phyloP scores from a whole-genome alignment of 1,284 basidiomycete species.

The Cutaneotrichosporon spelunceum region DNA sequence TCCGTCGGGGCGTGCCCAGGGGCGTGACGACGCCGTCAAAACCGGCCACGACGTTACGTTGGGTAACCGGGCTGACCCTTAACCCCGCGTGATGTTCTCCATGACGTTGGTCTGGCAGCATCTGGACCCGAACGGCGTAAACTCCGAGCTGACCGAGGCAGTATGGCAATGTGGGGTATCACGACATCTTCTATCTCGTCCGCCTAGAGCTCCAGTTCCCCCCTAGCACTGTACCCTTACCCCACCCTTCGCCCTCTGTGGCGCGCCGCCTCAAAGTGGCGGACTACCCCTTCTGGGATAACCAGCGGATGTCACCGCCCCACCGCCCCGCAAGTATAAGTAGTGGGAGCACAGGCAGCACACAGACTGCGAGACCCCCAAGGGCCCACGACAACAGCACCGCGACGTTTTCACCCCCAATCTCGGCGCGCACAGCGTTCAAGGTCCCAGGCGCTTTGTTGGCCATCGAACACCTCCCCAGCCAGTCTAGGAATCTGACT shows the following conservation, averaged over 20 bases:
- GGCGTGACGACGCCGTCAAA: not conserved
- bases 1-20: too few species aligned
- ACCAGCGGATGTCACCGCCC: not conserved
- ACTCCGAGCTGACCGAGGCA: slow-evolving; percentile 10
- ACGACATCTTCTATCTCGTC: slow-evolving; percentile 35
- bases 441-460: not conserved
- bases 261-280: slow-evolving; percentile 25
- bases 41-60: not conserved
- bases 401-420: not conserved
- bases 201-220: slow-evolving; percentile 30
- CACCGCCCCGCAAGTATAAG: not conserved
- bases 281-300: slow-evolving; percentile 23
- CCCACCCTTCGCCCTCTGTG: slow-evolving; percentile 24
- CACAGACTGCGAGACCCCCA: not conserved
- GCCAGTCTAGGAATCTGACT: not conserved
- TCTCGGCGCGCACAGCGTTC: not conserved
- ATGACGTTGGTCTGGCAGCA: not conserved
- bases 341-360: not conserved
- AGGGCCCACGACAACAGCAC: not conserved
- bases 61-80: not conserved
- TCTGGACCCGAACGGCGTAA: not conserved
- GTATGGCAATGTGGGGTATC: slow-evolving; percentile 30
- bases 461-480: not conserved
- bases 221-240: slow-evolving; percentile 21
- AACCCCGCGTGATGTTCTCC: not conserved